Percentiles rank a stretch among this genome's conserved stretches.
phyloP scores from a whole-genome alignment of 306 rosid species.

The Vigna angularis region DNA sequence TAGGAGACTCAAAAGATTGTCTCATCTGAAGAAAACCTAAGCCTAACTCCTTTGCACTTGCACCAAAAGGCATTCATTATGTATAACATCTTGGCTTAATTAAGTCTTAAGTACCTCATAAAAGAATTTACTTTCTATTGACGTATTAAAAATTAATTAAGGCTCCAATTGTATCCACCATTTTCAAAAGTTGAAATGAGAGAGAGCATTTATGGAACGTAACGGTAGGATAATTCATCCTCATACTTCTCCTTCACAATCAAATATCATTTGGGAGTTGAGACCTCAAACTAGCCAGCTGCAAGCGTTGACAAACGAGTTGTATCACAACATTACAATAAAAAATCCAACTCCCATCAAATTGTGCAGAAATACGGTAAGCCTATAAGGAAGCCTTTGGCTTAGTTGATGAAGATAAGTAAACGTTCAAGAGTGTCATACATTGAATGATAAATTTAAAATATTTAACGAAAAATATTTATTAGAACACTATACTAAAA shows the following conservation, averaged over 20 bases:
- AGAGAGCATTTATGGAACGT: not conserved
- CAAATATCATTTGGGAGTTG: constrained; percentile 5
- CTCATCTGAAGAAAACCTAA: not conserved
- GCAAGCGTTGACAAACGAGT: not conserved
- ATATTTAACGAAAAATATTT: not conserved
- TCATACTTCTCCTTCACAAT: constrained; percentile 1
- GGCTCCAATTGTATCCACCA: no score
- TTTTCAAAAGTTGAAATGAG: not conserved
- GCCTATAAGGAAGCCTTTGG: no score
- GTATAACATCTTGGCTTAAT: not conserved
- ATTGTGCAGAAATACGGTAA: not conserved
- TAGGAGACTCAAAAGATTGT: not conserved
- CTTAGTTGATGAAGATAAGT: not conserved
- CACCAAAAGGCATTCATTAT: not conserved
- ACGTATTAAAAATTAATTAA: no score
- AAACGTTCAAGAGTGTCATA: not conserved
- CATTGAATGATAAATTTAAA: not conserved
- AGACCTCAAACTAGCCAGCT: constrained; percentile 16
- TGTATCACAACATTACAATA: not conserved
- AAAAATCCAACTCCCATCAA: constrained; percentile 1
- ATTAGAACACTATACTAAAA: not conserved
- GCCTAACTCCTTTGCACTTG: not conserved
- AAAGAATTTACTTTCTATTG: no score
- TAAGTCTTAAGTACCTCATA: no score
- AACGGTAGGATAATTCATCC: not conserved